Conservation (phyloP, 495 filamentous ascomycete species). For the Lophiostoma macrostomum region DNA sequence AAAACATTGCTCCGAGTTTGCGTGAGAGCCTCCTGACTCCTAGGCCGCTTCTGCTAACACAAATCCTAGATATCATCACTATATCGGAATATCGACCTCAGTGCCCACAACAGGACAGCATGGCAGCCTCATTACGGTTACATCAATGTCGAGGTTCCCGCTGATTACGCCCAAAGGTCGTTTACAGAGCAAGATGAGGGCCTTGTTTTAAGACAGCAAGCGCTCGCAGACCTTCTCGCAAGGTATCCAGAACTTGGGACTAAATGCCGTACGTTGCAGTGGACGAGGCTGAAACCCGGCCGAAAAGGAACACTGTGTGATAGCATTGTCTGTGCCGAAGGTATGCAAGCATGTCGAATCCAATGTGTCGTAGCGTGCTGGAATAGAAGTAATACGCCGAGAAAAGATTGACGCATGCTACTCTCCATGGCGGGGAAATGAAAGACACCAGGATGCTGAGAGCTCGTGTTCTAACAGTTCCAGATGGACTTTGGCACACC, state of each 20-base stretch:
- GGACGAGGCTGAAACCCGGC: no score
- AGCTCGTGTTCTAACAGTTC: not conserved
- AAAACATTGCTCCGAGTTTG: not conserved
- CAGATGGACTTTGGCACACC: not conserved
- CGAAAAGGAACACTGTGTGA: no score
- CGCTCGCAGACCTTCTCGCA: not conserved
- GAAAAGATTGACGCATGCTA: no score
- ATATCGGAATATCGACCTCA: slow-evolving; percentile 10
- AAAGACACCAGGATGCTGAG: no score
- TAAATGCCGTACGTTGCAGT: slow-evolving; percentile 4
- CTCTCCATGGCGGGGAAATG: no score
- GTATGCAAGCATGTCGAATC: no score
- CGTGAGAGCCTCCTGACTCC: not conserved
- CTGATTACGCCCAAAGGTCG: not conserved
- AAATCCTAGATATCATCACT: slow-evolving; percentile 1
- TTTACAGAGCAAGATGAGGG: not conserved
- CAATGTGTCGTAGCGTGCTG: no score
- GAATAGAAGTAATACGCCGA: no score
- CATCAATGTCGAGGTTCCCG: slow-evolving; percentile 6
- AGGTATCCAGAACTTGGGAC: not conserved
- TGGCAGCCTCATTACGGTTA: slow-evolving; percentile 1
- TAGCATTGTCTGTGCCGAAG: no score
- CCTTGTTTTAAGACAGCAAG: not conserved
- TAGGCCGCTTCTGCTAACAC: not conserved
- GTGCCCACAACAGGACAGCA: not conserved